Percentiles rank a stretch among this genome's conserved stretches.
These are phyloP conservation scores for Amaranthus hypochondriacus DNA, from an alignment of 148 eudicot species.

Conservation along the genomic window DNA sequence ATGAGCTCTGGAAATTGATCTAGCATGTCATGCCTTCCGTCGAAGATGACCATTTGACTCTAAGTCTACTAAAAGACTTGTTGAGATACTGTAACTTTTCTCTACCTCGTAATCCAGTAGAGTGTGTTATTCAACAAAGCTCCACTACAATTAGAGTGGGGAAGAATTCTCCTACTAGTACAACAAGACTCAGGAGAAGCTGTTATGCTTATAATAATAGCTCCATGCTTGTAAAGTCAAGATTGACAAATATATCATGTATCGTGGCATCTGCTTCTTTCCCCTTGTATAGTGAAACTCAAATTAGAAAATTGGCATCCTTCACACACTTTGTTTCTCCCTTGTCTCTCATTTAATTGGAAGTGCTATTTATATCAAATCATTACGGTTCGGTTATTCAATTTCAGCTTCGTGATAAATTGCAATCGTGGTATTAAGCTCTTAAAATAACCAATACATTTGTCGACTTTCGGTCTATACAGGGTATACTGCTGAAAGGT, in stretches of 20 bases:
- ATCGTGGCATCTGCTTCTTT: neutral
- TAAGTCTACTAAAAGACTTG: neutral
- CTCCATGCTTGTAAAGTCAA: neutral
- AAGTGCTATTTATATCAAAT: neutral
- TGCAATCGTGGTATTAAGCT: neutral
- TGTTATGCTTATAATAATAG: too few species aligned
- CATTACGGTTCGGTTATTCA: neutral
- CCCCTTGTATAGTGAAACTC: neutral
- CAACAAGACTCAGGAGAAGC: too few species aligned
- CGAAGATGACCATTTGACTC: neutral
- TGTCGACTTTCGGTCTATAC: conserved; percentile 14
- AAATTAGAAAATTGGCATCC: neutral
- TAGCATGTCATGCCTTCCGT: neutral
- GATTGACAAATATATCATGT: neutral
- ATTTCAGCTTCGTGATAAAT: neutral
- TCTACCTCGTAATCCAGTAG: too few species aligned
- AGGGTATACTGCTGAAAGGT: conserved; percentile 97
- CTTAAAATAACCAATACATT: neutral
- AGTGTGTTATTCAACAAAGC: neutral
- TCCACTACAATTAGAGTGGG: neutral
- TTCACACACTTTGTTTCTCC: neutral
- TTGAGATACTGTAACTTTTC: too few species aligned
- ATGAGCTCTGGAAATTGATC: neutral
- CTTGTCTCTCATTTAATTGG: neutral
- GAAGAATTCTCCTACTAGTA: neutral